These are phyloP conservation scores for Mycena amicta DNA, from an alignment of 768 basidiomycete genomes.

Conservation along the genomic window DNA sequence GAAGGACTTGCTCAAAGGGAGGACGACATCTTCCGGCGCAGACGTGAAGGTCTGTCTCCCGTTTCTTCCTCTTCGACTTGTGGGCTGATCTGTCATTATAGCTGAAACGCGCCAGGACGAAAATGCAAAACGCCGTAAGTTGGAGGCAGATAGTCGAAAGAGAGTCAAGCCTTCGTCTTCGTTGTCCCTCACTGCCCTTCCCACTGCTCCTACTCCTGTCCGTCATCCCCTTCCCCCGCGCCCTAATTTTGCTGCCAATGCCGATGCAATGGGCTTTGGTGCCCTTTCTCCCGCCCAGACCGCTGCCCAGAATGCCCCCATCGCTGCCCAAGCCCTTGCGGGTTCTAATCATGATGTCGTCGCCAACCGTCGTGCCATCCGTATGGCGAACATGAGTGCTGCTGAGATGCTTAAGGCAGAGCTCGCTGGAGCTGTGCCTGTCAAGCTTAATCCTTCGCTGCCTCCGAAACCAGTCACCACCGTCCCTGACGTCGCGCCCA, in stretches of 20 bases:
- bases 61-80: conserved; percentile 20
- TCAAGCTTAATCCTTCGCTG: conserved; percentile 44
- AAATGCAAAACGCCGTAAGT: conserved; percentile 85
- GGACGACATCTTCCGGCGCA: conserved; percentile 91
- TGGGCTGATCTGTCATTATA: conserved; percentile 38
- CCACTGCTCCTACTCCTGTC: conserved; percentile 40
- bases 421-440: conserved; percentile 60
- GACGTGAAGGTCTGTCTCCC: conserved; percentile 81
- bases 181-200: conserved; percentile 49
- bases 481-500: conserved; percentile 27
- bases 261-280: conserved; percentile 78
- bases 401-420: conserved; percentile 94
- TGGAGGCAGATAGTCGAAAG: conserved; percentile 50
- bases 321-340: conserved; percentile 72
- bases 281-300: conserved; percentile 63
- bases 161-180: conserved; percentile 48
- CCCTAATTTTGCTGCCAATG: conserved; percentile 73
- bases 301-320: conserved; percentile 49
- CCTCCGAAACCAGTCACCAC: conserved; percentile 39
- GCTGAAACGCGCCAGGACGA: conserved; percentile 94
- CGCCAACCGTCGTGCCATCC: conserved; percentile 84
- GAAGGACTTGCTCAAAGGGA: conserved; percentile 93
- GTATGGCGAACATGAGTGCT: conserved; percentile 96
- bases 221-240: conserved; percentile 56
- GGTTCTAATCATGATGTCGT: conserved; percentile 92